Evolutionary conservation across 2,329 filamentous ascomycete species (phyloP).

Genomic region (Hymenoscyphus fraxineus): DNA sequence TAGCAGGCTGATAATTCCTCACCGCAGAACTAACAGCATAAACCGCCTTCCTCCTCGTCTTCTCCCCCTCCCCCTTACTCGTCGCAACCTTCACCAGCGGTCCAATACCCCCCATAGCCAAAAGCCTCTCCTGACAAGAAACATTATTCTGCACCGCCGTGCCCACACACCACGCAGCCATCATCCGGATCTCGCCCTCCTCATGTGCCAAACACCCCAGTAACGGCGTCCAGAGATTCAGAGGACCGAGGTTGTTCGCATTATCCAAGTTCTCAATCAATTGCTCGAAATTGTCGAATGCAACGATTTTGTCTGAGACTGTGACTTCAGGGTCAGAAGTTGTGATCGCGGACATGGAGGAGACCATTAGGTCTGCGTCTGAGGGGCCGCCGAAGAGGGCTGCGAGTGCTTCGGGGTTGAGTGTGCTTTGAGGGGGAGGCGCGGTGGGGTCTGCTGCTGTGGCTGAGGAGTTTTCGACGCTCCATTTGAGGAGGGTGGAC

Average conservation of each 20-base stretch:
- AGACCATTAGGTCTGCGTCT: constrained; percentile 88
- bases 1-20: constrained; percentile 83
- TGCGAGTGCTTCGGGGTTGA: constrained; percentile 68
- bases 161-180: constrained; percentile 91
- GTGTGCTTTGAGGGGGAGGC: constrained; percentile 35
- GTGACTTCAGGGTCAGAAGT: constrained; percentile 57
- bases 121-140: constrained; percentile 70
- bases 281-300: constrained; percentile 94
- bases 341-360: constrained; percentile 73
- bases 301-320: constrained; percentile 72
- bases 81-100: constrained; percentile 63
- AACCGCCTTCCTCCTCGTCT: constrained; percentile 79
- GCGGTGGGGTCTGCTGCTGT: constrained; percentile 28
- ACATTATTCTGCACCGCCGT: constrained; percentile 96
- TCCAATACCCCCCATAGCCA: constrained; percentile 63
- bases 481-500: constrained; percentile 37
- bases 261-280: constrained; percentile 92
- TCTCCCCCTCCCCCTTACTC: constrained; percentile 48
- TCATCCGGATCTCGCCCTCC: constrained; percentile 70
- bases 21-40: constrained; percentile 83
- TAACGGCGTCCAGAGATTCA: constrained; percentile 79
- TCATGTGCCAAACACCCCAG: constrained; percentile 64
- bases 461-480: constrained; percentile 56
- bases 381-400: constrained; percentile 78
- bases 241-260: constrained; percentile 82